Conservation (phyloP, 345 rosid genomes). For the Barbarea vulgaris region DNA sequence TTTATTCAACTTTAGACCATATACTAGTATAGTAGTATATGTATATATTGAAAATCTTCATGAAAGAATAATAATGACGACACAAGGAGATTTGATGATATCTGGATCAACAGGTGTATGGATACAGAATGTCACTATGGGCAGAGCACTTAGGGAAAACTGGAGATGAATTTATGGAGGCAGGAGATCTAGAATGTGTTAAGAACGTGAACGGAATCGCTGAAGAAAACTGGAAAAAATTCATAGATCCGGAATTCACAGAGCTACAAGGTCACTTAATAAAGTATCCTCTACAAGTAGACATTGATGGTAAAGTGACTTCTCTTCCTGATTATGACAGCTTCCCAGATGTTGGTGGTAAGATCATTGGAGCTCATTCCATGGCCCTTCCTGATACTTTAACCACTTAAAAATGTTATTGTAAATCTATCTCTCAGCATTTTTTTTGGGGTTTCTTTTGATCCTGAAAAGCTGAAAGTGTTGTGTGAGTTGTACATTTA, state of each 20-base stretch:
- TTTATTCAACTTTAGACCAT: not conserved
- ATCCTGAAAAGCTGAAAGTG: constrained; percentile 28
- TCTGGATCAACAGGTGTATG: constrained; percentile 59
- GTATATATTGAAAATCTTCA: not conserved
- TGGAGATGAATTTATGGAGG: constrained; percentile 47
- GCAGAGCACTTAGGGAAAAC: constrained; percentile 77
- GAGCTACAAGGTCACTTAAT: constrained; percentile 81
- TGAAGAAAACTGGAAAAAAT: constrained; percentile 66
- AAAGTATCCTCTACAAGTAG: constrained; percentile 70
- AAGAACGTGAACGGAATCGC: constrained; percentile 61
- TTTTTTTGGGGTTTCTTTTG: constrained; percentile 17
- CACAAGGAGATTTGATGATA: not conserved
- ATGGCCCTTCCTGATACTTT: constrained; percentile 60
- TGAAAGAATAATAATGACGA: not conserved
- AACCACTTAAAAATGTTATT: constrained; percentile 53
- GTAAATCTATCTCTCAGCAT: constrained; percentile 19
- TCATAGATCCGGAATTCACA: constrained; percentile 37
- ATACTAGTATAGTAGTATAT: too few relatives aligned
- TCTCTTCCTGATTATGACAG: constrained; percentile 61
- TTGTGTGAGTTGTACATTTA: constrained; percentile 41
- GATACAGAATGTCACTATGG: constrained; percentile 96
- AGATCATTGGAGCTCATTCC: constrained; percentile 65
- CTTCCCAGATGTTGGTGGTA: constrained; percentile 94
- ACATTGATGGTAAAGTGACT: constrained; percentile 56
- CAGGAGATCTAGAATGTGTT: constrained; percentile 66